Evolutionary conservation across 164 flowering plant genomes (phyloP).

Genomic region (Sedum album): DNA sequence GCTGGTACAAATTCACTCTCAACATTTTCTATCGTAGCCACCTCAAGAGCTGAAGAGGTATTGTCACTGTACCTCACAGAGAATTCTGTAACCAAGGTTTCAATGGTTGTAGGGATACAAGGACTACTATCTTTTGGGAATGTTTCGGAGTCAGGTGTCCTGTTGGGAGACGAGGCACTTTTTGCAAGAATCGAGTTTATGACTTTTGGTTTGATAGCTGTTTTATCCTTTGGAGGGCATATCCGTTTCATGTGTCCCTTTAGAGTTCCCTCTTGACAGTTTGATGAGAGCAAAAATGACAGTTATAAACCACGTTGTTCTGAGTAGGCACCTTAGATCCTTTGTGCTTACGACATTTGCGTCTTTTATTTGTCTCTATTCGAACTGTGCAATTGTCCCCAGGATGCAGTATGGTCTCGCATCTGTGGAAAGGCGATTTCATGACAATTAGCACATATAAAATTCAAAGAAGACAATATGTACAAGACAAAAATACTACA

Average conservation of each 20-base stretch:
- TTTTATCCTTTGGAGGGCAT: slow-evolving; percentile 24
- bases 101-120: neutral
- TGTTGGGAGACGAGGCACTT: too few species aligned
- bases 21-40: slow-evolving; percentile 10
- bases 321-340: slow-evolving; percentile 15
- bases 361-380: slow-evolving; percentile 41
- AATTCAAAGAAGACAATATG: neutral
- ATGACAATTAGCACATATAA: neutral
- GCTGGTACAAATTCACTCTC: slow-evolving; percentile 9
- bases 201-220: neutral
- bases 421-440: slow-evolving; percentile 31
- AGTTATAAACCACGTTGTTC: slow-evolving; percentile 57
- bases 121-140: neutral
- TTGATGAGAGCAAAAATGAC: slow-evolving; percentile 59
- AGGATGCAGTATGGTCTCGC: slow-evolving; percentile 73
- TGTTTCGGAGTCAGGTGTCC: neutral
- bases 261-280: slow-evolving; percentile 65
- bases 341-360: slow-evolving; percentile 20
- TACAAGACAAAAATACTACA: neutral
- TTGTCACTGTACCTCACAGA: too few species aligned
- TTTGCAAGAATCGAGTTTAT: neutral
- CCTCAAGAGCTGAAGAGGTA: slow-evolving; percentile 8
- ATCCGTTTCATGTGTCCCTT: slow-evolving; percentile 52
- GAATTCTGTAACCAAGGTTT: neutral
- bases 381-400: slow-evolving; percentile 65